phyloP scores from a whole-genome alignment of 2,329 filamentous ascomycete species.

The Phialemoniopsis sp. region DNA sequence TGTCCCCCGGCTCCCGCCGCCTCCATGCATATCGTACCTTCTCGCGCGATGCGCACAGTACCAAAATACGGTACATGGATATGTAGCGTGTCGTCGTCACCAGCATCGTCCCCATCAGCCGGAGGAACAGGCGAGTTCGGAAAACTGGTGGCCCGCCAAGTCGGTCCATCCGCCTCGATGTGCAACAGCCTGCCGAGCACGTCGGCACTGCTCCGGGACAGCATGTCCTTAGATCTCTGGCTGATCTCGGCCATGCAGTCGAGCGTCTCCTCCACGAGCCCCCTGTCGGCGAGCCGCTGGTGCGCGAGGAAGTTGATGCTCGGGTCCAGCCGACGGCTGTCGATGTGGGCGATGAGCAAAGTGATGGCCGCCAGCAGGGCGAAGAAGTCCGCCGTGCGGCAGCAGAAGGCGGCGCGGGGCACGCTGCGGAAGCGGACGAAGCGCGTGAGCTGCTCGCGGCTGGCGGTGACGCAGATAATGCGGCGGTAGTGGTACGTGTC shows the following conservation, averaged over 20 bases:
- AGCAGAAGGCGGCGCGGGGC: slow-evolving; percentile 19
- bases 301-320: slow-evolving; percentile 26
- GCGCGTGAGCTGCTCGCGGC: slow-evolving; percentile 28
- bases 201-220: slow-evolving; percentile 19
- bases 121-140: slow-evolving; percentile 1
- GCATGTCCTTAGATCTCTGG: slow-evolving; percentile 16
- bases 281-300: slow-evolving; percentile 30
- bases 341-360: slow-evolving; percentile 28
- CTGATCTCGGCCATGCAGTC: slow-evolving; percentile 25
- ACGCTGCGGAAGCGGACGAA: slow-evolving; percentile 24
- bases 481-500: slow-evolving; percentile 38
- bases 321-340: slow-evolving; percentile 14
- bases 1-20: too few relatives aligned
- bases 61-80: slow-evolving; percentile 13
- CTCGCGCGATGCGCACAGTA: slow-evolving; percentile 8
- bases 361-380: slow-evolving; percentile 30
- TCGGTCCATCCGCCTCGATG: slow-evolving; percentile 18
- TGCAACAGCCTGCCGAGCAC: slow-evolving; percentile 21
- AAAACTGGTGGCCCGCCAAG: slow-evolving; percentile 2
- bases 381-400: slow-evolving; percentile 26
- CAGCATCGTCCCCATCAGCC: slow-evolving; percentile 2
- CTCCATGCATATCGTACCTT: neutral
- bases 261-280: slow-evolving; percentile 26
- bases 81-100: neutral
- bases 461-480: slow-evolving; percentile 32